Base-by-base conservation (phyloP, 495 filamentous ascomycete genomes). In the Trichoderma asperelloides region DNA sequence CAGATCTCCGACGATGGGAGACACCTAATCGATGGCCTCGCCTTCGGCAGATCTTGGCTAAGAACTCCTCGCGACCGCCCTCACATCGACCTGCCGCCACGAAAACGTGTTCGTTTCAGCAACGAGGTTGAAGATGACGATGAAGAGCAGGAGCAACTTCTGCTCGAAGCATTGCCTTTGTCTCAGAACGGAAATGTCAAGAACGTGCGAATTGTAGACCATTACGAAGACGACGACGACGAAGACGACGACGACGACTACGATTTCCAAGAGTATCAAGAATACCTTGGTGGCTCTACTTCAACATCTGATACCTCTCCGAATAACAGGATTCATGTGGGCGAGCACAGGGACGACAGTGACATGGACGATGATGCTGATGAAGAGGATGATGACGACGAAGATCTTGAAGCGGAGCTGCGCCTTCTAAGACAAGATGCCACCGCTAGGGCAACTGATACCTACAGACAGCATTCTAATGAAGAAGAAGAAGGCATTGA, bases 11-110 rank as follows among this genome's bases (percentile, higher is more conserved):
- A 78, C 9, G 88, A 90, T 69, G 95, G 95, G 27, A 89, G 83
- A 72, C 94, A 93, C 75, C 81, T 98, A 16, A 84, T 96, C 13
- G 95, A 98, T 73, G 95, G 95, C 25, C 83, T 97, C 23, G 83
- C 95, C 1, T 98, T 96, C 73, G 95, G 95, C 8, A 84, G 89
- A 57, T 88, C 89, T 7, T 89, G 82, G 39, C 76, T 92, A 37
- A 85, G 84, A 72, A 73, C 80, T 23, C 78, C 84, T 0, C 75
- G 77, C 21, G 80, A 83, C 65, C 84, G 93, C 68, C 94, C 95
- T 15, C 72, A 82, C 0, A 78, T 96, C 33, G 76, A 81, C 3
- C 94, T 96, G 45, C 93, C 92, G 3, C 87, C 92, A 4, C 81
- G 87, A 65, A 96, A 96, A 76, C 86, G 89, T 65, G 77, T 79